phyloP scores from a whole-genome alignment of 805 yeast genomes.

The Ogataea corticis region DNA sequence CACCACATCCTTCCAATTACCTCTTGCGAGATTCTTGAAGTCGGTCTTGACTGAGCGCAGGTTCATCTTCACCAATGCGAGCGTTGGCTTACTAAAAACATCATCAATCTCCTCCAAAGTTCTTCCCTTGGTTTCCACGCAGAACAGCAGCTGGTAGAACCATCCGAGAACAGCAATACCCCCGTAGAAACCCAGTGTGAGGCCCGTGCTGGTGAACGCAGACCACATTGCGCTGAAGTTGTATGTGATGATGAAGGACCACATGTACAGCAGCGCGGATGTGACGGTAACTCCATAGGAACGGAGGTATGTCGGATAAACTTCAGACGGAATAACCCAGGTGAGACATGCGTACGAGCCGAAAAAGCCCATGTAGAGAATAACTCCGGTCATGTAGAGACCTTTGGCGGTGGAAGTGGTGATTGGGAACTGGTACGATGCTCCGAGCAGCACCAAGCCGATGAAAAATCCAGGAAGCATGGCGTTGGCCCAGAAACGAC shows the following conservation, averaged over 20 bases:
- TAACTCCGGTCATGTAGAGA: conserved; percentile 60
- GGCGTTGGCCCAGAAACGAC: conserved; percentile 62
- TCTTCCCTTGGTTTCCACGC: conserved; percentile 73
- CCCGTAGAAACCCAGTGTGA: conserved; percentile 66
- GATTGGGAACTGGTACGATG: conserved; percentile 49
- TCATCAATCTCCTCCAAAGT: conserved; percentile 74
- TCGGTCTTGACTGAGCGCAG: conserved; percentile 25
- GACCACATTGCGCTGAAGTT: conserved; percentile 58
- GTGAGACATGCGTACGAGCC: conserved; percentile 68
- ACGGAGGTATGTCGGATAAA: conserved; percentile 58
- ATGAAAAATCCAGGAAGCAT: conserved; percentile 54
- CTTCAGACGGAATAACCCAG: conserved; percentile 70
- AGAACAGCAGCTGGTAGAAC: conserved; percentile 53
- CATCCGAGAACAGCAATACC: conserved; percentile 62
- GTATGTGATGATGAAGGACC: conserved; percentile 65
- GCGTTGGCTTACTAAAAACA: conserved; percentile 52
- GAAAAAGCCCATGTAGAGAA: conserved; percentile 63
- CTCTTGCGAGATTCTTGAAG: conserved; percentile 20
- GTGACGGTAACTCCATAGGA: conserved; percentile 66
- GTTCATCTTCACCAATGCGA: conserved; percentile 38
- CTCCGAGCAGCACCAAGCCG: conserved; percentile 61
- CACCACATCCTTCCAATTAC: conserved; percentile 17
- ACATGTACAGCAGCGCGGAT: conserved; percentile 54
- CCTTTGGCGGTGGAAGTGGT: conserved; percentile 53
- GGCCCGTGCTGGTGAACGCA: conserved; percentile 61